These are phyloP conservation scores for Aspergillus amoenus DNA, from an alignment of 2,329 filamentous ascomycete genomes.

Conservation along the genomic window DNA sequence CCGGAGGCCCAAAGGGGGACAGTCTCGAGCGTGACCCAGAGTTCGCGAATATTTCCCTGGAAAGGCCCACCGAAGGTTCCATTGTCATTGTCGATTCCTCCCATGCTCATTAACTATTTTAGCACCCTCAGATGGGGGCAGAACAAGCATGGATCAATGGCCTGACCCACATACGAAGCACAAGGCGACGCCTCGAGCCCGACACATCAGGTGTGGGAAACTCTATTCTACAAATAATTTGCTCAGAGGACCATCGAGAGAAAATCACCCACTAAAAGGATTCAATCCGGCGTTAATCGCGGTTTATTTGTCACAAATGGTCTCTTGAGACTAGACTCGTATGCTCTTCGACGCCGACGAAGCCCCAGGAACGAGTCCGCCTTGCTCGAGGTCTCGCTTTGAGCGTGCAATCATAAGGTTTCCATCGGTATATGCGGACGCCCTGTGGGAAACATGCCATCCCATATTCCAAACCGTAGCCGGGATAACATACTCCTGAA, in stretches of 20 bases:
- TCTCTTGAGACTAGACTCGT: not conserved
- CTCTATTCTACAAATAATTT: not conserved
- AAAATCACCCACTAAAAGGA: not conserved
- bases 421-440: not conserved
- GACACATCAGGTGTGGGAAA: not conserved
- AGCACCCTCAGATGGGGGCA: not conserved
- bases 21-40: not conserved
- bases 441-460: not conserved
- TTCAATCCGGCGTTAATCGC: not conserved
- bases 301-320: not conserved
- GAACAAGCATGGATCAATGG: not conserved
- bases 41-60: not conserved
- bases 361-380: not conserved
- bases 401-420: not conserved
- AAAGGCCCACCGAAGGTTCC: too few relatives aligned
- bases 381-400: not conserved
- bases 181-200: not conserved
- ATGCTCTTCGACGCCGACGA: not conserved
- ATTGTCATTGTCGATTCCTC: not conserved
- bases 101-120: not conserved
- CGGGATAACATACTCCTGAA: not conserved
- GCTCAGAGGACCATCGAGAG: not conserved
- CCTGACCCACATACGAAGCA: not conserved
- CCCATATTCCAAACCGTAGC: not conserved
- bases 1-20: not conserved